Evolutionary conservation across 2,329 filamentous ascomycete genomes (phyloP).

Genomic region (Nectriaceae sp.): DNA sequence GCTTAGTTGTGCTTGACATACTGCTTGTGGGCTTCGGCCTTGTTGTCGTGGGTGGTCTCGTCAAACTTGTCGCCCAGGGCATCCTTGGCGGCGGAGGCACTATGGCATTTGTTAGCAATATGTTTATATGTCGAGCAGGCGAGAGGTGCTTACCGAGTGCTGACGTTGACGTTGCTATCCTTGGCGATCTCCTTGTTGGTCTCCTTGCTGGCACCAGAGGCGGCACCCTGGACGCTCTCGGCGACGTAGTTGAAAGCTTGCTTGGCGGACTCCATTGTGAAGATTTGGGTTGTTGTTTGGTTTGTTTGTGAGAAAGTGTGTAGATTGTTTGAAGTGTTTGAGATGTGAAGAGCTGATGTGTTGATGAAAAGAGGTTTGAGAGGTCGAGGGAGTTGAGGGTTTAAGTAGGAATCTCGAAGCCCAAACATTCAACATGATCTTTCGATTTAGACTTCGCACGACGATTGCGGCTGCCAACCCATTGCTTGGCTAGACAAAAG

Average conservation of each 20-base stretch:
- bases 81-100: conserved; percentile 49
- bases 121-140: background rate
- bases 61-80: conserved; percentile 51
- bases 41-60: conserved; percentile 41
- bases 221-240: conserved; percentile 62
- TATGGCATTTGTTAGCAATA: conserved; percentile 34
- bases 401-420: background rate
- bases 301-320: conserved; percentile 15
- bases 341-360: background rate
- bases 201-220: conserved; percentile 64
- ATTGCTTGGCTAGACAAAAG: background rate
- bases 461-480: no score
- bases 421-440: background rate
- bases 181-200: conserved; percentile 71
- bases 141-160: conserved; percentile 52
- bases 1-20: conserved; percentile 32
- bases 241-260: conserved; percentile 70
- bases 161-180: conserved; percentile 53
- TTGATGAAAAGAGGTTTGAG: background rate
- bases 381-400: background rate
- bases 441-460: background rate
- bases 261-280: conserved; percentile 55
- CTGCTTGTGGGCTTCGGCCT: conserved; percentile 46
- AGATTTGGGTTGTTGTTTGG: conserved; percentile 15
- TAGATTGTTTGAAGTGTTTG: background rate